Evolutionary conservation across 2,329 filamentous ascomycete species (phyloP), one percentile per base, ranked within the genome.

Genomic region (Fusarium gaditjirri): DNA sequence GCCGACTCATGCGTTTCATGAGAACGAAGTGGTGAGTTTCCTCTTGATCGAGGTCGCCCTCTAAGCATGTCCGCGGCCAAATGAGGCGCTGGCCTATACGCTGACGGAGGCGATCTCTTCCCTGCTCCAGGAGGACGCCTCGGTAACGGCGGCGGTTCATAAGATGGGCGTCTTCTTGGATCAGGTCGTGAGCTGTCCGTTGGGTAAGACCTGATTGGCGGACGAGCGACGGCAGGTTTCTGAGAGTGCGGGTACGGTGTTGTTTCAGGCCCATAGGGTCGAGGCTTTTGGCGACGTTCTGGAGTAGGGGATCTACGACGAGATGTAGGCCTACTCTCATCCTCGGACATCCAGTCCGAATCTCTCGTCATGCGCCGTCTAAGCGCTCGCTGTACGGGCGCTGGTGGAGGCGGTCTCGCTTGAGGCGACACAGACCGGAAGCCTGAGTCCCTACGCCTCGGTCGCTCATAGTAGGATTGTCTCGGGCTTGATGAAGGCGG

Each of bases 291-390:
- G 16, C 54, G 66, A 19, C 69, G 52, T 25, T 62, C 56, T 7
- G 72, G 67, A 7, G 54, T 66, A 4, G 53, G 55, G 4, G 75
- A 65, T n/a, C 43, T 41, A 19, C 71, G 49, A 21, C 75, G 68
- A 0, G 75, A 75, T 1, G 61, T 31, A 12, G 68, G 69, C 4
- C 74, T 64, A 29, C 61, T 73, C 1, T 76, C 73, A 25, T 77
- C 75, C 8, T 77, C 75, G 0, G 75, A 77, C 23, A 75, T 67
- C 25, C 31, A 67, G 2, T 75, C 73, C 5, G 72, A 73, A 17
- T 77, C 75, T 8, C 75, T 70, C 1, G 68, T 74, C 35, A 69
- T 49, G 3, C 75, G 74, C 8, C 65, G 70, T 7, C 70, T 63
- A 6, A 67, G 65, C 3, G 25, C 25, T 29, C 68, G 50, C 13